Evolutionary conservation across 495 filamentous ascomycete species (phyloP), one percentile per base, ranked within the genome.

Genomic region (Aspergillus heteromorphus): DNA sequence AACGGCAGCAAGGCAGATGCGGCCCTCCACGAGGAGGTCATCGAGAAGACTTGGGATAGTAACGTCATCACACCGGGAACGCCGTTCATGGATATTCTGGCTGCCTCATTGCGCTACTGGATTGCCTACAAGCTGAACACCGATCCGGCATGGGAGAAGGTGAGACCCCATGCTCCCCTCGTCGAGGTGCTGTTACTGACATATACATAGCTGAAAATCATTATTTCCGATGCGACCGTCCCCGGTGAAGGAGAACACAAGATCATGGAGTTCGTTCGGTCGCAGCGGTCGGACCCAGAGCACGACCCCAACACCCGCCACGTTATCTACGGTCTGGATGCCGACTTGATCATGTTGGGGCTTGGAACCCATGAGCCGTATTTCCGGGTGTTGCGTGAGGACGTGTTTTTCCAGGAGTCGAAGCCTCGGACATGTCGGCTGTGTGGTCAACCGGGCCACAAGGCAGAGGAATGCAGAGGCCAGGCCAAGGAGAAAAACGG

Each of bases 221-320:
- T 99, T 65, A 96, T 99, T 61, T 97, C 93, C 6, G 93, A 99
- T 75, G 91, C 93, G 36, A 95, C 91, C 0, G 93, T 99, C 17
- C 93, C 93, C 34, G 93, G 93, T 60, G 93, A 99, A 71, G 93
- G 93, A 66, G 93, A 99, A 68, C 93, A 99, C 71, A 99, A 99
- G 75, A 97, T 99, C 59, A 99, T 99, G 93, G 83, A 96, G 41
- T 99, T 97, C 64, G 81, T 99, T 57, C 85, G 93, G 60, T 96
- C 92, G 20, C 95, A 99, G 71, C 87, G 93, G 57, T 79, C 85
- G 31, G 89, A 87, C 25, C 88, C 92, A 1, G 85, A 92, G 49
- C 92, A 99, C 67, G 87, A 99, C 63, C 95, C 93, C 27, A 97
- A 99, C 66, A 97, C 95, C 13, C 86, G 86, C 43, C 95, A 97